These are phyloP conservation scores for Coniochaeta ligniaria DNA, from an alignment of 2,329 filamentous ascomycete genomes.

Conservation along the genomic window DNA sequence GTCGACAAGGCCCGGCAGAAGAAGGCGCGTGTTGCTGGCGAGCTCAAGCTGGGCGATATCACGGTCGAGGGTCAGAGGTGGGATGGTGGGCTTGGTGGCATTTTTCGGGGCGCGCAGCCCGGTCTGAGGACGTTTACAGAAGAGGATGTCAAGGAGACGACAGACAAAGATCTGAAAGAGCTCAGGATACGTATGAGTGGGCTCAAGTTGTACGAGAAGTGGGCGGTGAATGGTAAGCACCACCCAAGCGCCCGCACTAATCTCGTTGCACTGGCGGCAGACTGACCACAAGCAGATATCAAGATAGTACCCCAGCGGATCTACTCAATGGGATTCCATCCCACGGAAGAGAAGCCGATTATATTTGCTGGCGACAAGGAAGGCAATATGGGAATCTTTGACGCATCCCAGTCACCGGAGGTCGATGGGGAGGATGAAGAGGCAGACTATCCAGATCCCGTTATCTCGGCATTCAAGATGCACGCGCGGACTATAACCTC, in stretches of 20 bases:
- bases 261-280: background rate
- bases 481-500: slow-evolving; percentile 84
- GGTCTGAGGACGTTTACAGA: slow-evolving; percentile 79
- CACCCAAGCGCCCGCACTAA: background rate
- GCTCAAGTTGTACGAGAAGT: slow-evolving; percentile 74
- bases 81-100: slow-evolving; percentile 55
- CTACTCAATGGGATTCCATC: slow-evolving; percentile 85
- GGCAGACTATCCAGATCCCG: slow-evolving; percentile 58
- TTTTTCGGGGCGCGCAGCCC: slow-evolving; percentile 54
- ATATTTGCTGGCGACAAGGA: slow-evolving; percentile 94
- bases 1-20: slow-evolving; percentile 47
- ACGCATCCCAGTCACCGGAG: slow-evolving; percentile 63
- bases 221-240: slow-evolving; percentile 65
- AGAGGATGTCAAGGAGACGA: slow-evolving; percentile 75
- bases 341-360: slow-evolving; percentile 75
- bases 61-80: slow-evolving; percentile 74
- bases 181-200: slow-evolving; percentile 71
- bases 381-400: slow-evolving; percentile 83
- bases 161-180: slow-evolving; percentile 65
- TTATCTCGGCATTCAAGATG: slow-evolving; percentile 84
- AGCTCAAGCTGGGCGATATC: slow-evolving; percentile 68
- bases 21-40: slow-evolving; percentile 41
- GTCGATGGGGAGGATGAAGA: slow-evolving; percentile 59
- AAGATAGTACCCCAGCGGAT: slow-evolving; percentile 85
- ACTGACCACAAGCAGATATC: slow-evolving; percentile 51